Evolutionary conservation across 257 asterid species (phyloP).

Genomic region (Linderniella brevidens): DNA sequence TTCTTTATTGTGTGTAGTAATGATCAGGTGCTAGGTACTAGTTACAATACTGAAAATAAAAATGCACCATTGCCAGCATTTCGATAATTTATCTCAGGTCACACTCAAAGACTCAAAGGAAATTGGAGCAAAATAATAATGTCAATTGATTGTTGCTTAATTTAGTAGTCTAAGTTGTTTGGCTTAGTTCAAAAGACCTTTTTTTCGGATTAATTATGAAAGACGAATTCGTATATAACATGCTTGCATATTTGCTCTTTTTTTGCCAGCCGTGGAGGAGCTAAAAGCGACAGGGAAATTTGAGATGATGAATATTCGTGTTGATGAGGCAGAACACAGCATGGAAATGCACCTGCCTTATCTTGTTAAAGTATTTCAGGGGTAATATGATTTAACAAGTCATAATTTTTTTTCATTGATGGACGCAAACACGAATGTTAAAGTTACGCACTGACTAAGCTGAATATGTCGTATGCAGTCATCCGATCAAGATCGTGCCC

Average conservation of each 20-base stretch:
- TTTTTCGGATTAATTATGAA: background rate
- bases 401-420: too few relatives aligned
- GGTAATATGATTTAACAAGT: conserved; percentile 30
- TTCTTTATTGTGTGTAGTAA: too few relatives aligned
- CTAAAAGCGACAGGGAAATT: conserved; percentile 82
- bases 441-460: conserved; percentile 1
- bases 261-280: conserved; percentile 56
- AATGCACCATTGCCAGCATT: too few relatives aligned
- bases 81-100: too few relatives aligned
- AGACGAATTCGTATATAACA: background rate
- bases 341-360: conserved; percentile 99
- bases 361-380: conserved; percentile 80
- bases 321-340: conserved; percentile 98
- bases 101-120: too few relatives aligned
- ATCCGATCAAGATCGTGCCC: conserved; percentile 67
- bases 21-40: too few relatives aligned
- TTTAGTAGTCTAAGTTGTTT: too few relatives aligned
- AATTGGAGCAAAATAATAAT: too few relatives aligned
- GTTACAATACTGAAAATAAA: too few relatives aligned
- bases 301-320: conserved; percentile 76
- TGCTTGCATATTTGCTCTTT: conserved; percentile 6
- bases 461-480: conserved; percentile 31
- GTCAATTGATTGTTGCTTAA: too few relatives aligned
- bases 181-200: too few relatives aligned
- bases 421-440: background rate